Conservation (phyloP, 306 rosid species). For the Glycine soja region DNA sequence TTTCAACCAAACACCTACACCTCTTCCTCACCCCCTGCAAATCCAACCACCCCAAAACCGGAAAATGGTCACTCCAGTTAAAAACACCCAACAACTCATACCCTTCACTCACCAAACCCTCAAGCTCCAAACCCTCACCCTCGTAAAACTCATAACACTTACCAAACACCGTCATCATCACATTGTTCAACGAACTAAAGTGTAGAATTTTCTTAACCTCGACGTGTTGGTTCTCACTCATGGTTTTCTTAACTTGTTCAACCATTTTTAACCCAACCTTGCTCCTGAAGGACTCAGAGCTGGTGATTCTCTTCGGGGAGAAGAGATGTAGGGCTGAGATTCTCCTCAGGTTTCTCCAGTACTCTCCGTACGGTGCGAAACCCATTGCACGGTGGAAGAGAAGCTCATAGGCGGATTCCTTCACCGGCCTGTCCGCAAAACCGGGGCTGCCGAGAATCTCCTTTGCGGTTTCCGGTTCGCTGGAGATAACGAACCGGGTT, state of each 20-base stretch:
- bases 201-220: slow-evolving; percentile 66
- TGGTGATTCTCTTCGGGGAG: slow-evolving; percentile 55
- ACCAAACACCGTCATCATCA: slow-evolving; percentile 81
- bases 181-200: slow-evolving; percentile 69
- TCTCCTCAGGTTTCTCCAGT: slow-evolving; percentile 82
- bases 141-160: slow-evolving; percentile 59
- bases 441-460: slow-evolving; percentile 67
- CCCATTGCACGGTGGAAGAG: slow-evolving; percentile 83
- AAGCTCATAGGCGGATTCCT: slow-evolving; percentile 81
- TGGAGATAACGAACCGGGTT: slow-evolving; percentile 70
- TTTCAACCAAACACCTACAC: slow-evolving; percentile 58
- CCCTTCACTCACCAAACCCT: slow-evolving; percentile 72
- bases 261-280: slow-evolving; percentile 56
- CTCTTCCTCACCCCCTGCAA: slow-evolving; percentile 76
- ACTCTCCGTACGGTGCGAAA: slow-evolving; percentile 79
- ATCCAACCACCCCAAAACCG: slow-evolving; percentile 70
- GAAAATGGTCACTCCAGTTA: slow-evolving; percentile 84
- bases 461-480: slow-evolving; percentile 70
- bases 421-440: slow-evolving; percentile 78
- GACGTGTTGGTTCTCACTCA: slow-evolving; percentile 50
- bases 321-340: slow-evolving; percentile 69
- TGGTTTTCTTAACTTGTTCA: slow-evolving; percentile 36
- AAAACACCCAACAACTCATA: slow-evolving; percentile 77
- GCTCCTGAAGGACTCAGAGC: slow-evolving; percentile 49
- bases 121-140: slow-evolving; percentile 55